Evolutionary conservation across 2,329 filamentous ascomycete species (phyloP).

Genomic region (Sporothrix pallida): DNA sequence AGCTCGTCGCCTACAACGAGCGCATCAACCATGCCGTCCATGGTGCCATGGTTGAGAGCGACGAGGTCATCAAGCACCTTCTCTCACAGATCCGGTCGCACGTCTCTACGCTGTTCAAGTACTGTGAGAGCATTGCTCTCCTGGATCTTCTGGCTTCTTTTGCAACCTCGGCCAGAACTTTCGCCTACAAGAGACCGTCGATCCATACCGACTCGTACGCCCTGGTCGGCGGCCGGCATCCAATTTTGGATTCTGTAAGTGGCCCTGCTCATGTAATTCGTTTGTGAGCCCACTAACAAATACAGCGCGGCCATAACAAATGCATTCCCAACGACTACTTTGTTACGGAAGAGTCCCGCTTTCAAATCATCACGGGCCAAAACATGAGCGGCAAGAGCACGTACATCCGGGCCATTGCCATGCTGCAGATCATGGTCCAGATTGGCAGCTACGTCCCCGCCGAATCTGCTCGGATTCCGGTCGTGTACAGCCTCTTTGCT

Average conservation of each 20-base stretch:
- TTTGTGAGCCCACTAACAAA: not conserved
- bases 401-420: constrained; percentile 83
- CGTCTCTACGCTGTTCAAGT: constrained; percentile 76
- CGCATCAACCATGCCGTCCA: constrained; percentile 80
- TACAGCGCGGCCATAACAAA: constrained; percentile 50
- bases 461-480: constrained; percentile 78
- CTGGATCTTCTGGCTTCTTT: constrained; percentile 86
- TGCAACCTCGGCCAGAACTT: constrained; percentile 68
- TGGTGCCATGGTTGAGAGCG: constrained; percentile 83
- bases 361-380: constrained; percentile 92
- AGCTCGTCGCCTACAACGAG: constrained; percentile 79
- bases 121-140: constrained; percentile 84
- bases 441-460: constrained; percentile 91
- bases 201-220: constrained; percentile 68
- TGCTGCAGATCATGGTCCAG: constrained; percentile 92
- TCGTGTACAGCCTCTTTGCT: constrained; percentile 84
- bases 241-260: constrained; percentile 70
- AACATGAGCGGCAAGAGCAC: constrained; percentile 99
- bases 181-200: constrained; percentile 67
- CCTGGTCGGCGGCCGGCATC: constrained; percentile 76
- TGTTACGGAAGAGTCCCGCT: constrained; percentile 76
- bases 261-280: no score
- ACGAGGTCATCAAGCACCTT: constrained; percentile 74
- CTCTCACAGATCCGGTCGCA: constrained; percentile 73
- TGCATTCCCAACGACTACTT: constrained; percentile 93